These are phyloP conservation scores for Phoma herbarum DNA, from an alignment of 2,329 filamentous ascomycete genomes.

Conservation along the genomic window DNA sequence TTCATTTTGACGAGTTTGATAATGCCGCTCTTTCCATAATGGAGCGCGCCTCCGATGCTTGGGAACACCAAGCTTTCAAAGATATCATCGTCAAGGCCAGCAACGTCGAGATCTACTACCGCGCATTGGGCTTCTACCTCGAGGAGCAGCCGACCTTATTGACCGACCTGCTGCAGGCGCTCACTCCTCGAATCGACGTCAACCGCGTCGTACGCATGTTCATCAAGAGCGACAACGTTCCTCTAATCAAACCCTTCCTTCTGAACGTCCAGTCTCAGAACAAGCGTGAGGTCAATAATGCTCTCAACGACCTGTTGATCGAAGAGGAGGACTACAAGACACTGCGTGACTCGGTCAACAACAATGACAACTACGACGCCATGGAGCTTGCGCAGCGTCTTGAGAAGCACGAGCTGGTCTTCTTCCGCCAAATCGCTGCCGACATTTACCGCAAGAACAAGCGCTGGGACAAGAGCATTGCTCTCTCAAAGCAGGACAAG, in stretches of 20 bases:
- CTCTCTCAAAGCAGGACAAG: slow-evolving; percentile 98
- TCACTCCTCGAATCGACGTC: slow-evolving; percentile 95
- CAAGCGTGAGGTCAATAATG: slow-evolving; percentile 97
- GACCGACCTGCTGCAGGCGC: slow-evolving; percentile 90
- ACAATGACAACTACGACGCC: slow-evolving; percentile 98
- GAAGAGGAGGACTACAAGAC: slow-evolving; percentile 99
- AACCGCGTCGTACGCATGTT: slow-evolving; percentile 99
- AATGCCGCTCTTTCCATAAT: slow-evolving; percentile 97
- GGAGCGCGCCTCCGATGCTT: slow-evolving; percentile 95
- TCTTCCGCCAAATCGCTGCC: slow-evolving; percentile 98
- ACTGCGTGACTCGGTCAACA: slow-evolving; percentile 94
- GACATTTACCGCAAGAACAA: slow-evolving; percentile 99
- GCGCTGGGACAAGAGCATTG: slow-evolving; percentile 99
- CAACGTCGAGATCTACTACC: slow-evolving; percentile 99
- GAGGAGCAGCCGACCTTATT: slow-evolving; percentile 95
- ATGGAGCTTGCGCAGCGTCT: slow-evolving; percentile 90
- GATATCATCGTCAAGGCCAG: slow-evolving; percentile 97
- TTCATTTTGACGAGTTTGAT: slow-evolving; percentile 98
- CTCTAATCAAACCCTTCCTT: slow-evolving; percentile 98
- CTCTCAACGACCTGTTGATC: slow-evolving; percentile 96
- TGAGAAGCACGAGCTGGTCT: slow-evolving; percentile 97
- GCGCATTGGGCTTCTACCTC: slow-evolving; percentile 94
- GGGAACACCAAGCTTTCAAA: slow-evolving; percentile 99
- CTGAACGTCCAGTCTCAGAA: slow-evolving; percentile 96
- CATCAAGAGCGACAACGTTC: slow-evolving; percentile 96